Base-by-base conservation (phyloP, 73 alveolate species). In the Blepharisma japonicum region DNA sequence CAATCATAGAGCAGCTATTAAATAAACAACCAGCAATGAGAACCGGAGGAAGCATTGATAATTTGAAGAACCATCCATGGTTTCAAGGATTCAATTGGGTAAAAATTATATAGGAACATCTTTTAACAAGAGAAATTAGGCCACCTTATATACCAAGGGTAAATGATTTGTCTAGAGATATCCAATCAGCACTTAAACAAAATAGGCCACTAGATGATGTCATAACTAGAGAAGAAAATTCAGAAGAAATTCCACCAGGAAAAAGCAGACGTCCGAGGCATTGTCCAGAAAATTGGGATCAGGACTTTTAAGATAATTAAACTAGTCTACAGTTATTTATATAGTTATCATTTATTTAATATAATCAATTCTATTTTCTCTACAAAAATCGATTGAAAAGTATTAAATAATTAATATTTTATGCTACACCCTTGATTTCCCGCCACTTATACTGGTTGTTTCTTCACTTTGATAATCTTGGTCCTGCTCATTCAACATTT, bases 51-150 rank as follows among this genome's bases (percentile, higher is more conserved):
- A 70, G 80, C 27, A n/a, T 45, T 70, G 56, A 39, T 14, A 45
- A 18, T 9, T 54, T 70, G 11, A 70, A 70, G 42, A 45, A 70
- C 39, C 80, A 70, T 47, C 25, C 0, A 5, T 70, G 80, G 66
- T 70, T 70, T 5, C 76, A 39, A 39, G 66, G 66, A 21, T 45
- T 70, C 5, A 47, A 70, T 25, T 70, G 80, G 66, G 80, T 53
- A 53, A 53, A 20, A 53, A 5, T 0, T 0, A 53, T n/a, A n/a
- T 53, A 53, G 68, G 68, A 61, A 18, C 18, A n/a, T 8, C 77
- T 61, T 11, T 8, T 61, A 3, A 23, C 32, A 18, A n/a, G 77
- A 61, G 55, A 27, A 23, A 8, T 61, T 23, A n/a, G 39, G 11
- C 32, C 77, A 23, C 77, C 77, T 61, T 61, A 23, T 61, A 61